Evolutionary conservation across 116 monocot genomes (phyloP).

Genomic region (Papilionanthe hybrid): DNA sequence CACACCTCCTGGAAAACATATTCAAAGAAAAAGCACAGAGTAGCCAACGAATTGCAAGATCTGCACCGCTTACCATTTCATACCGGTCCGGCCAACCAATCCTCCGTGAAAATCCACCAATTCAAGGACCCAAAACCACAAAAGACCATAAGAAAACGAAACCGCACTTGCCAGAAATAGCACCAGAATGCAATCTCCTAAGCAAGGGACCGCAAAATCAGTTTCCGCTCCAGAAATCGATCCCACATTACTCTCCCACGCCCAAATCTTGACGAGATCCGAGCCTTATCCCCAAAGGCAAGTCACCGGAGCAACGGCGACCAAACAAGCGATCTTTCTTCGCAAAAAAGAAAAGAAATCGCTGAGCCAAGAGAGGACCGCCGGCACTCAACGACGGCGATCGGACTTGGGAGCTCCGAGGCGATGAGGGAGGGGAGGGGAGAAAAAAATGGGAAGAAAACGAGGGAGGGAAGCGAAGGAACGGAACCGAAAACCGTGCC

Average conservation of each 20-base stretch:
- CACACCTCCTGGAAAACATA: background rate
- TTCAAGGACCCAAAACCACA: slow-evolving; percentile 2
- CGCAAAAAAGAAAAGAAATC: background rate
- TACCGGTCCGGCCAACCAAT: slow-evolving; percentile 18
- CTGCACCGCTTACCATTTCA: slow-evolving; percentile 38
- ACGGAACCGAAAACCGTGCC: slow-evolving; percentile 14
- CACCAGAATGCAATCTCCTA: background rate
- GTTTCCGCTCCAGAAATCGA: background rate
- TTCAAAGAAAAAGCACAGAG: background rate
- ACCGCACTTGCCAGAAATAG: background rate
- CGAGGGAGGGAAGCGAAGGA: slow-evolving; percentile 7
- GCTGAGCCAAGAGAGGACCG: background rate
- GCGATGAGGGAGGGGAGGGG: slow-evolving; percentile 10
- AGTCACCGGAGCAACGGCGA: background rate
- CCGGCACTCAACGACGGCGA: background rate
- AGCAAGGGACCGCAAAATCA: background rate
- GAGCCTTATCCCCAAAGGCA: slow-evolving; percentile 9
- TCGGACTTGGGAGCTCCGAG: slow-evolving; percentile 1
- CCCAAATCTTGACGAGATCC: slow-evolving; percentile 12
- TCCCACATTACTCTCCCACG: slow-evolving; percentile 28
- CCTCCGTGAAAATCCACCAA: slow-evolving; percentile 10
- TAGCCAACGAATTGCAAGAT: background rate
- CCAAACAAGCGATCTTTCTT: background rate
- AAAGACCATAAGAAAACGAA: background rate
- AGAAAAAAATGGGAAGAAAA: too few relatives aligned